phyloP scores from a whole-genome alignment of 306 rosid species.

The Vigna mungo region DNA sequence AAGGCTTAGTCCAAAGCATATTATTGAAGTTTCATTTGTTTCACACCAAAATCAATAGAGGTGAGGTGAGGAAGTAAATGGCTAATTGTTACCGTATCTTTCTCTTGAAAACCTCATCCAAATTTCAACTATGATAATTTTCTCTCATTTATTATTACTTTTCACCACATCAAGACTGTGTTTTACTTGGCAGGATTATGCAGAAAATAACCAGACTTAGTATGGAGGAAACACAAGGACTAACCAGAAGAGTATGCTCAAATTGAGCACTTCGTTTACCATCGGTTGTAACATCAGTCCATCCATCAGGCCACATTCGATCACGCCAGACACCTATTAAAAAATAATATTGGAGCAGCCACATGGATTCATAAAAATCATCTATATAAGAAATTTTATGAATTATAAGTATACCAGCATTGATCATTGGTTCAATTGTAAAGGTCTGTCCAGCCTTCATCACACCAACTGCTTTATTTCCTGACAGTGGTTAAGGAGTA shows the following conservation, averaged over 20 bases:
- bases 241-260: constrained; percentile 95
- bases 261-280: constrained; percentile 98
- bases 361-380: background rate
- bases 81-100: background rate
- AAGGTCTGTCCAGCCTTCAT: constrained; percentile 98
- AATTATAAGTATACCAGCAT: constrained; percentile 64
- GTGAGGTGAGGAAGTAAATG: background rate
- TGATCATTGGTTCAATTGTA: constrained; percentile 96
- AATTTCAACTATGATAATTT: background rate
- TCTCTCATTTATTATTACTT: background rate
- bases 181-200: background rate
- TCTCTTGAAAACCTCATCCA: constrained; percentile 10
- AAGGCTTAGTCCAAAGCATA: background rate
- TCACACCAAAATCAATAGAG: background rate
- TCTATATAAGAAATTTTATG: background rate
- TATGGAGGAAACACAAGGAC: constrained; percentile 10
- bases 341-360: constrained; percentile 5
- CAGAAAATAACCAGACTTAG: constrained; percentile 27
- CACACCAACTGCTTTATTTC: constrained; percentile 96
- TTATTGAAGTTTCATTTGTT: background rate
- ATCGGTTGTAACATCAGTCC: constrained; percentile 76
- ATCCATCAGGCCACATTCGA: constrained; percentile 98
- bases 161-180: background rate
- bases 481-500: constrained; percentile 65
- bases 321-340: constrained; percentile 88